Base-by-base conservation (phyloP, 805 yeast genomes). In the Lachancea thermotolerans region DNA sequence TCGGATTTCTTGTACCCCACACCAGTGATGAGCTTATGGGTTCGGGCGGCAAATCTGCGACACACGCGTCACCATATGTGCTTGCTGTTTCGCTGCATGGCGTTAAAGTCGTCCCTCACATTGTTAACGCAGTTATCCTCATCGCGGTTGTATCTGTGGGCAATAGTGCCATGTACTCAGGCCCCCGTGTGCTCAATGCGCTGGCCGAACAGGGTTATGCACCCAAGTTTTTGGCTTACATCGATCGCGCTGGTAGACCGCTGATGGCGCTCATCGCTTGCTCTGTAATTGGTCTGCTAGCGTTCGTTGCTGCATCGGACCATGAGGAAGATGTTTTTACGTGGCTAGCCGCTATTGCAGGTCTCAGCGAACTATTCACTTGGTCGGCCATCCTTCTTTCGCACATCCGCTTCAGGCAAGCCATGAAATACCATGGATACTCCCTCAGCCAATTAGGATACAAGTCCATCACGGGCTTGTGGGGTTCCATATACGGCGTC, bases 141-240 rank as follows among this genome's bases (percentile, higher is more conserved):
- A 64, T 83, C 47, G 81, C 90, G 2, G 87, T 84, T 25, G 64
- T 82, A 45, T 82, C 90, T 7, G 90, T 83, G 44, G 89, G 87
- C 53, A 84, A 83, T 68, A 78, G 88, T 16, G 77, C 89, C 2
- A 77, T 82, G 37, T 84, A 74, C 59, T 85, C 82, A 14, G 75
- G 81, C 49, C 81, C 89, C 39, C 75, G 91, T 71, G 72, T 87
- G 9, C 58, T 84, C 44, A 79, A 78, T 43, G 75, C 86, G 17
- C 67, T 84, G 55, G 82, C 88, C 14, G 80, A 78, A 47, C 85
- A 81, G 64, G 85, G 86, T 9, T 74, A 77, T 56, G 84, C 80
- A 40, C 90, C 90, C 55, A 62, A 64, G 49, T 58, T 48, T 55
- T 57, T 75, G 52, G 75, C 73, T 41, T 76, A 74, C 51, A 69